These are phyloP conservation scores for Parascedosporium putredinis DNA, from an alignment of 2,329 filamentous ascomycete genomes.

Conservation along the genomic window DNA sequence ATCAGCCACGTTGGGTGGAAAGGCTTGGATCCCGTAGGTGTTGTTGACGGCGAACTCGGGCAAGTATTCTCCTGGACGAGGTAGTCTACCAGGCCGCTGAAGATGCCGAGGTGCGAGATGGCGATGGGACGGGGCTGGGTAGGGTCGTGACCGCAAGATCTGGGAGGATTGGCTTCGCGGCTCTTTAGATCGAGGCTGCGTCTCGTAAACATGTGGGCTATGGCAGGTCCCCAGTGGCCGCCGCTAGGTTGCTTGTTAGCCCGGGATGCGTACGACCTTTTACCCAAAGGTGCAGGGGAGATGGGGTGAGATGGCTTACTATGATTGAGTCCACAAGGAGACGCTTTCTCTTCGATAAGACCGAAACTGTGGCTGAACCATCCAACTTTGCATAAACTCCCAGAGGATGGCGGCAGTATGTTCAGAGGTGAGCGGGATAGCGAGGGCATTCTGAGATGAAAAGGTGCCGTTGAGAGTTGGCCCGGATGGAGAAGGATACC, in stretches of 20 bases:
- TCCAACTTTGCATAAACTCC: constrained; percentile 54
- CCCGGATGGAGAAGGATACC: too few species aligned
- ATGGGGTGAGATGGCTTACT: neutral
- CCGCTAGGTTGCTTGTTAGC: neutral
- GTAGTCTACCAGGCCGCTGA: constrained; percentile 62
- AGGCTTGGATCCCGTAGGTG: constrained; percentile 47
- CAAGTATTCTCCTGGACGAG: constrained; percentile 48
- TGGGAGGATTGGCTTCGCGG: neutral
- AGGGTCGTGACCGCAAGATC: neutral
- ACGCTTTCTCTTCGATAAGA: constrained; percentile 2
- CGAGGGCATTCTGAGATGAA: neutral
- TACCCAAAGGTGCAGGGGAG: neutral
- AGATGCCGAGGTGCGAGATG: constrained; percentile 42
- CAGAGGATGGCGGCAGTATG: constrained; percentile 49
- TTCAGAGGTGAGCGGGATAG: constrained; percentile 36
- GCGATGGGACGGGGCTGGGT: neutral
- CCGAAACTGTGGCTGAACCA: constrained; percentile 24
- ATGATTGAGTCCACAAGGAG: constrained; percentile 6
- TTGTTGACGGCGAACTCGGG: constrained; percentile 51
- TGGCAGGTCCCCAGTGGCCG: constrained; percentile 1
- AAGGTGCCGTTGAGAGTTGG: constrained; percentile 6
- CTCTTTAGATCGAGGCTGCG: neutral
- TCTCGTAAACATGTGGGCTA: neutral
- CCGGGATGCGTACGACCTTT: too few species aligned
- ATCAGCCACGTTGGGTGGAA: neutral